Evolutionary conservation across 208 protist species (phyloP), one percentile per base, ranked within the genome.

Genomic region (Acanthamoeba polyphaga): DNA sequence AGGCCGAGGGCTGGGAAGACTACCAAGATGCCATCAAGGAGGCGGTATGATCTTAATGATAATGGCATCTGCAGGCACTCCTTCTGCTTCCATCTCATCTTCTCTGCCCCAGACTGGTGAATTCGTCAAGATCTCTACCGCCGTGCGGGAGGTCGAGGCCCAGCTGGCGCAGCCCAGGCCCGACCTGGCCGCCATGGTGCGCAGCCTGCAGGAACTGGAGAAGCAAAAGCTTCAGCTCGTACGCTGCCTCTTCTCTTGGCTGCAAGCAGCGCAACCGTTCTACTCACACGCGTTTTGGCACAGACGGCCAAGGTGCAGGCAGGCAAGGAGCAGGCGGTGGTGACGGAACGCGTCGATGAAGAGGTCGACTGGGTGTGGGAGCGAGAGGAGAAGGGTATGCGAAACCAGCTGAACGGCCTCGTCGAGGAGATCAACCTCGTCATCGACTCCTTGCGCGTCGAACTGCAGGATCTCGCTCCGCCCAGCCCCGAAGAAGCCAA

Each of bases 391-490:
- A 85, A 85, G 76, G n/a, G 24, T 49, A 85, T 85, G 6, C 5
- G 6, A 10, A 27, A 85, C 46, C 17, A 85, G 27, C 12, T 85
- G 29, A 46, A 85, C n/a, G 24, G 76, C 8, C 76, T 85, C 27
- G 49, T 85, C 29, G 76, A 85, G 76, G 76, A 85, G 49, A 85
- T 85, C 76, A 85, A 85, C 76, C 46, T 85, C 27, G 22, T 85
- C 76, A 24, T 85, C 46, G 76, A 85, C 49, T 85, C 76, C 34
- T 32, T 85, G 24, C 76, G 76, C 7, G 27, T 85, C 12, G 76
- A 85, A 43, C 76, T 85, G 5, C 49, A 85, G 6, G 70, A 80
- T 22, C 70, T 80, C 29, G 62, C 62, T 22, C 8, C 22, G 24
- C 15, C 62, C 62, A 29, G 27, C 62, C 0, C 12, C 5, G 15